Percentiles rank a stretch among this genome's conserved stretches.
Conservation (phyloP, 2,329 filamentous ascomycete genomes). For the Plenodomus lindquistii region DNA sequence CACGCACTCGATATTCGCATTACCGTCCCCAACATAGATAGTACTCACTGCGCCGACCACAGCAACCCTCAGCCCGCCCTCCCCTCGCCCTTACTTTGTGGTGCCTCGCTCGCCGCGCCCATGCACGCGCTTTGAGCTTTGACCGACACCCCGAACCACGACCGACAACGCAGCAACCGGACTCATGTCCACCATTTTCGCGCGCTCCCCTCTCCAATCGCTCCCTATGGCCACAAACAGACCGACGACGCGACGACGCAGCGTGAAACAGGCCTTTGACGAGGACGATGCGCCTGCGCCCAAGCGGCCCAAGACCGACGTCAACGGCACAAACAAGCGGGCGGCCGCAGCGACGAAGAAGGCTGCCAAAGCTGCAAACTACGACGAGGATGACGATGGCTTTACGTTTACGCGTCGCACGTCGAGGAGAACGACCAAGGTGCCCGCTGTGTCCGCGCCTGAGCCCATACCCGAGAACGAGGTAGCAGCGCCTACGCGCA, state of each 20-base stretch:
- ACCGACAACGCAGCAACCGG: slow-evolving; percentile 31
- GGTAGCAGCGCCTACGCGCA: slow-evolving; percentile 25
- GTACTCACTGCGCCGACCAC: not conserved
- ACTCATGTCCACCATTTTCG: slow-evolving; percentile 43
- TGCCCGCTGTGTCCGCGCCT: slow-evolving; percentile 30
- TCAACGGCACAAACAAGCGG: slow-evolving; percentile 44
- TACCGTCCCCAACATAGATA: slow-evolving; percentile 15
- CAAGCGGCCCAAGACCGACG: slow-evolving; percentile 49
- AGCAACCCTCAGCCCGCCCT: slow-evolving; percentile 1
- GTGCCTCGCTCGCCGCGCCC: slow-evolving; percentile 26
- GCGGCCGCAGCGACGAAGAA: slow-evolving; percentile 42
- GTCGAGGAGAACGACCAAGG: slow-evolving; percentile 42
- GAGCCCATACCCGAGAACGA: slow-evolving; percentile 37
- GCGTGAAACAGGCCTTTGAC: slow-evolving; percentile 50
- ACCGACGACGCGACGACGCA: slow-evolving; percentile 50
- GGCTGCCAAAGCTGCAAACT: slow-evolving; percentile 46
- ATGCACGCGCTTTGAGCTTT: slow-evolving; percentile 45
- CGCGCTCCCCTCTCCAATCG: slow-evolving; percentile 49
- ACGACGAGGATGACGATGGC: slow-evolving; percentile 53
- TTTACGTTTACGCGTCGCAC: slow-evolving; percentile 53
- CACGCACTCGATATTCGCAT: slow-evolving; percentile 37
- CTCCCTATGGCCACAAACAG: slow-evolving; percentile 54
- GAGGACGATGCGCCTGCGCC: slow-evolving; percentile 49
- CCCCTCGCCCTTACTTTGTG: slow-evolving; percentile 3
- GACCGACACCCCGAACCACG: slow-evolving; percentile 25